Conservation (phyloP, 83 land plant species). For the Isoetes engelmannii region DNA sequence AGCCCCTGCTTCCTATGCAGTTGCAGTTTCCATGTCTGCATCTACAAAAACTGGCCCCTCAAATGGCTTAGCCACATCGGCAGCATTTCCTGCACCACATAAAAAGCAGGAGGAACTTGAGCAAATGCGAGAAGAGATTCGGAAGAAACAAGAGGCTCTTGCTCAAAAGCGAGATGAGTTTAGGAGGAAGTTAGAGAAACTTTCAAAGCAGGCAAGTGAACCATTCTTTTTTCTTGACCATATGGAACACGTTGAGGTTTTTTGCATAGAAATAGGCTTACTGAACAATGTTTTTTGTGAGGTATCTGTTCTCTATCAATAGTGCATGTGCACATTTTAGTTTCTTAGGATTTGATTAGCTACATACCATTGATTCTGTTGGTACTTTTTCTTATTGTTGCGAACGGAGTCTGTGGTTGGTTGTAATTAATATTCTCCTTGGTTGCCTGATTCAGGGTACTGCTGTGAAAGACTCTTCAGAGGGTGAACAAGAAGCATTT, state of each 20-base stretch:
- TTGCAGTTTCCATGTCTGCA: constrained; percentile 12
- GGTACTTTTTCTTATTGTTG: background rate
- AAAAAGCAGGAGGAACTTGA: constrained; percentile 76
- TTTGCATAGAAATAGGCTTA: too few species aligned
- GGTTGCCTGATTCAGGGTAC: background rate
- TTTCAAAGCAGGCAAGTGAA: constrained; percentile 62
- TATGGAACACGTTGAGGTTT: too few species aligned
- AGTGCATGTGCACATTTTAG: background rate
- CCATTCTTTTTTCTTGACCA: background rate
- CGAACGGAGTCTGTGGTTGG: background rate
- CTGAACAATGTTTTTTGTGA: too few species aligned
- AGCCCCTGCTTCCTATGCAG: constrained; percentile 13
- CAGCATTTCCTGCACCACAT: constrained; percentile 28
- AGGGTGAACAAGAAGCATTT: too few species aligned
- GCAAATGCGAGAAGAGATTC: constrained; percentile 75
- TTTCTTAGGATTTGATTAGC: background rate
- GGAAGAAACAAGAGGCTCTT: constrained; percentile 77
- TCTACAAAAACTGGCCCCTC: constrained; percentile 17
- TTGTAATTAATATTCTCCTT: background rate
- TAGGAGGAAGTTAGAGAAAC: constrained; percentile 56
- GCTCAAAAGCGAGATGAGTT: constrained; percentile 83
- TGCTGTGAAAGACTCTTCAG: background rate
- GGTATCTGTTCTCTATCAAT: too few species aligned
- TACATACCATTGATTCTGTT: background rate
- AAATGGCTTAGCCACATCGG: constrained; percentile 21